A percentile compares a stretch with the other conserved stretches of the same genome.
Evolutionary conservation across 2,329 filamentous ascomycete species (phyloP).

Genomic region (Pseudocercospora macadamiae): DNA sequence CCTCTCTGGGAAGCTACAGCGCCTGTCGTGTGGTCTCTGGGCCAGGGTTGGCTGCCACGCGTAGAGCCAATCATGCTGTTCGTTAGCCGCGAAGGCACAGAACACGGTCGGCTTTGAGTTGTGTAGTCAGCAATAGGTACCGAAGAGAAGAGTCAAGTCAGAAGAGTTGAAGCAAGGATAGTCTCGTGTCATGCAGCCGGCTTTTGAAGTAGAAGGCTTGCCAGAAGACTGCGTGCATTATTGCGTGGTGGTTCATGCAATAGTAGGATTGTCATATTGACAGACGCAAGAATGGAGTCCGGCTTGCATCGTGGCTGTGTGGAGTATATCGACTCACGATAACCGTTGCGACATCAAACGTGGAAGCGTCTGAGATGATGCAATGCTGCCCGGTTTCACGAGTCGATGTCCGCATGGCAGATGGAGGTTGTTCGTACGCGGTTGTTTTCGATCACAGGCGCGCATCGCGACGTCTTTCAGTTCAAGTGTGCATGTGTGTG

Average conservation of each 20-base stretch:
- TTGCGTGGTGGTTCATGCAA: constrained; percentile 14
- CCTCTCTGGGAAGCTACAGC: constrained; percentile 4
- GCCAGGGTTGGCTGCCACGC: constrained; percentile 20
- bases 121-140: constrained; percentile 4
- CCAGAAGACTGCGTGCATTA: constrained; percentile 4
- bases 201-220: neutral
- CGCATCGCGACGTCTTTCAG: constrained; percentile 1
- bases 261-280: constrained; percentile 20
- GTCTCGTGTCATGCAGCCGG: constrained; percentile 17
- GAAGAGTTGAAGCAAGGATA: neutral
- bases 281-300: constrained; percentile 4
- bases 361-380: constrained; percentile 11
- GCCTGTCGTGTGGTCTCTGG: constrained; percentile 9
- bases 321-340: constrained; percentile 12
- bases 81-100: neutral
- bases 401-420: constrained; percentile 4
- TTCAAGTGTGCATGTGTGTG: neutral
- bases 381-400: constrained; percentile 13
- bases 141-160: neutral
- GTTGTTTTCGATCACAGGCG: neutral
- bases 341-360: constrained; percentile 12
- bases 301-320: constrained; percentile 8
- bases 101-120: neutral
- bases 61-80: constrained; percentile 1
- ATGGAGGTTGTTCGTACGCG: neutral